Base-by-base conservation (phyloP, 352 stramenopile genomes). In the Globisporangium sylvaticum region DNA sequence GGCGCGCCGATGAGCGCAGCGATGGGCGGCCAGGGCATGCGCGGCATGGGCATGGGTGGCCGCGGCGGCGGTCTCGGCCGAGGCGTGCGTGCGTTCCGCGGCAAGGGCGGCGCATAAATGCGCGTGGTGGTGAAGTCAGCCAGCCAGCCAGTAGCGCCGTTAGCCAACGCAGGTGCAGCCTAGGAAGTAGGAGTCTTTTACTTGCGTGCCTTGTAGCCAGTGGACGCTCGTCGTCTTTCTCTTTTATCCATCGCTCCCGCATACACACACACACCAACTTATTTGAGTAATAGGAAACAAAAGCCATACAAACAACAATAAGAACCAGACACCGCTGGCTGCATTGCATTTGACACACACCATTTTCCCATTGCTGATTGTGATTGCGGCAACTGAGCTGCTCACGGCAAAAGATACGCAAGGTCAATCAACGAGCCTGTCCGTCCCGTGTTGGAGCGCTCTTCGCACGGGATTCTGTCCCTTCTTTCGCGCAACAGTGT, bases 1-100 rank as follows among this genome's bases (percentile, higher is more conserved):
- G 79, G 86, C 31, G 73, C 80, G 15, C 92, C 92, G 10, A 92
- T 97, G 76, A 97, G 87, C 68, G 83, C 87, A 20, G 93, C 91
- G 39, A 98, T 98, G 91, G 92, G 92, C 50, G 92, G 92, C 39
- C 77, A 87, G 75, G 93, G 93, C 68, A 97, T 98, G 90, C 78
- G 82, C 53, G 92, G 90, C 64, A 97, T 98, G 86, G 63, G 62
- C 62, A 92, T 90, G 73, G 88, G 89, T 58, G 86, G 83, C 29
- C 72, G 72, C 29, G 88, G 84, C 48, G 84, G 85, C 48, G 84
- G 85, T 52, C 81, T 92, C 62, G 88, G 88, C 54, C 86, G 90
- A 37, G 84, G 83, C 48, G 87, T 94, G 68, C 84, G 84, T 66
- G 83, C 84, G 55, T 91, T 92, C 79, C 81, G 81, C 31, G 86